phyloP scores from a whole-genome alignment of 495 filamentous ascomycete genomes.

The Chaetomium cochliodes region DNA sequence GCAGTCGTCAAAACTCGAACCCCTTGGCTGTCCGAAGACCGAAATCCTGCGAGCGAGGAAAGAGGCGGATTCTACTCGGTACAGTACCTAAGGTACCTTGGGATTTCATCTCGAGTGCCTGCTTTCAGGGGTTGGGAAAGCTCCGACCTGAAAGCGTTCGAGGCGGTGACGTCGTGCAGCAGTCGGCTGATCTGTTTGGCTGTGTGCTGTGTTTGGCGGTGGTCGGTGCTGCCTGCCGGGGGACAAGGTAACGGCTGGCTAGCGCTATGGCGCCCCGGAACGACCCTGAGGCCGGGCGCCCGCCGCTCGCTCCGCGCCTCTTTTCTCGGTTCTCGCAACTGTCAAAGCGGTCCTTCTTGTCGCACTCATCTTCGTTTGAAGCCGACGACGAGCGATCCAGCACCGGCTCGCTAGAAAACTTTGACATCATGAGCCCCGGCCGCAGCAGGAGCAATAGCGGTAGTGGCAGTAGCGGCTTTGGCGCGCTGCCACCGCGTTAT shows the following conservation, averaged over 20 bases:
- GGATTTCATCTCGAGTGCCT: background rate
- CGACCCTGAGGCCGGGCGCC: constrained; percentile 30
- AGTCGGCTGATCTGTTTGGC: constrained; percentile 7
- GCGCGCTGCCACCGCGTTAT: constrained; percentile 47
- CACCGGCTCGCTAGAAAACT: constrained; percentile 21
- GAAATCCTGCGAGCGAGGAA: background rate
- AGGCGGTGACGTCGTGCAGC: constrained; percentile 13
- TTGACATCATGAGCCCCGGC: constrained; percentile 31
- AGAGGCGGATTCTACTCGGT: background rate
- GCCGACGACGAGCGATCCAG: constrained; percentile 62
- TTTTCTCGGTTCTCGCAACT: constrained; percentile 46
- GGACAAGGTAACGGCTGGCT: background rate
- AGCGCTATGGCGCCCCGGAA: constrained; percentile 38
- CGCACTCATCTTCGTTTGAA: constrained; percentile 55
- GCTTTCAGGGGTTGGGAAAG: background rate
- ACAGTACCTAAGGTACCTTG: background rate
- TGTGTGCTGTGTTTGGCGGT: background rate
- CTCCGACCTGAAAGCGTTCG: background rate
- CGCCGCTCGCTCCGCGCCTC: constrained; percentile 42
- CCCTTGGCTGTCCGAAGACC: background rate
- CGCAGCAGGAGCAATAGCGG: constrained; percentile 22
- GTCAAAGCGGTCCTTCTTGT: constrained; percentile 45
- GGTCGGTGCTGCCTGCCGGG: constrained; percentile 14
- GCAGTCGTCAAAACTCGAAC: background rate
- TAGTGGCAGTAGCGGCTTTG: constrained; percentile 20